Evolutionary conservation across 495 filamentous ascomycete species (phyloP).

Genomic region (Penicillium taxi): DNA sequence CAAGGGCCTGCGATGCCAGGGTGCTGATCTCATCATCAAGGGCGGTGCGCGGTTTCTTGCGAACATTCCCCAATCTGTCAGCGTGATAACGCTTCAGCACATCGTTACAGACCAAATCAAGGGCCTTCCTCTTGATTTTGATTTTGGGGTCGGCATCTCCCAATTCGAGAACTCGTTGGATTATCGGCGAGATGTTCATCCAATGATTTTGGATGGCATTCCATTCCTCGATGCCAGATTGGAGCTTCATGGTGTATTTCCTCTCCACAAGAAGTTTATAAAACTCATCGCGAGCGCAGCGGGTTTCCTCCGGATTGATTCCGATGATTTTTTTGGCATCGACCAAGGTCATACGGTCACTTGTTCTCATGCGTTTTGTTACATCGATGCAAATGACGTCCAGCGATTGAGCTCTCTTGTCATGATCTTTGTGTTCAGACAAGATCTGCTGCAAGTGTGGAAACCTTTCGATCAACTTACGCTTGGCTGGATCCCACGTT

Average conservation of each 20-base stretch:
- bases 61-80: constrained; percentile 52
- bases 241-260: constrained; percentile 65
- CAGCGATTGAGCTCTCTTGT: constrained; percentile 56
- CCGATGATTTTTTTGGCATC: constrained; percentile 67
- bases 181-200: constrained; percentile 50
- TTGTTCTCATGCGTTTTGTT: constrained; percentile 65
- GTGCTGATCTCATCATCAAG: constrained; percentile 33
- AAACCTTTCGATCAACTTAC: constrained; percentile 56
- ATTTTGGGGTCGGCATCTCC: constrained; percentile 49
- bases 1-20: constrained; percentile 44
- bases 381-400: constrained; percentile 78
- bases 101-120: constrained; percentile 64
- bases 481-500: constrained; percentile 64
- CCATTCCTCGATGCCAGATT: constrained; percentile 66
- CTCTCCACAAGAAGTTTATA: constrained; percentile 59
- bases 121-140: constrained; percentile 51
- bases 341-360: constrained; percentile 56
- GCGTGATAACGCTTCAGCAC: constrained; percentile 67
- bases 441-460: constrained; percentile 61
- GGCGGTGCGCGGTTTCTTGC: constrained; percentile 35
- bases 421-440: constrained; percentile 39
- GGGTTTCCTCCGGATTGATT: constrained; percentile 63
- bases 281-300: constrained; percentile 57
- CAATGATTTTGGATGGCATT: constrained; percentile 60
- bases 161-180: constrained; percentile 49